Conservation (phyloP, 202 grass and related monocot species). For the Musa balbisiana region DNA sequence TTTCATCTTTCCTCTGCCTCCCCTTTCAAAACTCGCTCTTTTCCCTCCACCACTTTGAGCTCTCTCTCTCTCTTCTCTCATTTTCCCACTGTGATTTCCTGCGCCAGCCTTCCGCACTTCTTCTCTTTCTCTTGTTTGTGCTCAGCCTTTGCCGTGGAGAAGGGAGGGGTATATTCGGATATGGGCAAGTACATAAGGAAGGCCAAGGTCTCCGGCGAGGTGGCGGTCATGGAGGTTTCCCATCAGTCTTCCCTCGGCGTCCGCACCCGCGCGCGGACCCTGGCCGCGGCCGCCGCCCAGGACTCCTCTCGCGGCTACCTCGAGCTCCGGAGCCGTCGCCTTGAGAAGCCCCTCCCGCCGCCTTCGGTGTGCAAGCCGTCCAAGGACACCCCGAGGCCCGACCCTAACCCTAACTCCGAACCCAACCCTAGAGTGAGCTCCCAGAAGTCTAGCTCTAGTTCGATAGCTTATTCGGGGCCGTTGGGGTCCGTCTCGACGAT, state of each 20-base stretch:
- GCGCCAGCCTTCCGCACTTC: neutral
- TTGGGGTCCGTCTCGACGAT: neutral
- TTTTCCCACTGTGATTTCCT: constrained; percentile 2
- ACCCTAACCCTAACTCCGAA: too few species aligned
- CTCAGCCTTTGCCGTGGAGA: neutral
- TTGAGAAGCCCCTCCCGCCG: constrained; percentile 44
- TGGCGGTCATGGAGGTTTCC: constrained; percentile 57
- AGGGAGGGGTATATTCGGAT: too few species aligned
- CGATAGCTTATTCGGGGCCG: neutral
- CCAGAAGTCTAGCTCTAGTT: neutral
- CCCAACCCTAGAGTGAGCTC: neutral
- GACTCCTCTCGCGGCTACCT: constrained; percentile 38
- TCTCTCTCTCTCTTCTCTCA: neutral
- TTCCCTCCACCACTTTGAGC: constrained; percentile 9
- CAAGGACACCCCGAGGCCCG: neutral
- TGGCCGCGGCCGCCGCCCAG: constrained; percentile 4
- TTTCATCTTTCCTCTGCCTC: neutral
- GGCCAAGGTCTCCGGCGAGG: constrained; percentile 56
- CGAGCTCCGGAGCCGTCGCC: constrained; percentile 59
- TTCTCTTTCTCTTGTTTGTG: neutral
- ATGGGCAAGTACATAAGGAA: constrained; percentile 87
- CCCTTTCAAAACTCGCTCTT: neutral
- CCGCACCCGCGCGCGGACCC: constrained; percentile 49
- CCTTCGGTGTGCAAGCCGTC: neutral
- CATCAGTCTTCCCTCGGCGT: constrained; percentile 48